Base-by-base conservation (phyloP, 2,329 filamentous ascomycete genomes). In the Dactylellina leptospora region DNA sequence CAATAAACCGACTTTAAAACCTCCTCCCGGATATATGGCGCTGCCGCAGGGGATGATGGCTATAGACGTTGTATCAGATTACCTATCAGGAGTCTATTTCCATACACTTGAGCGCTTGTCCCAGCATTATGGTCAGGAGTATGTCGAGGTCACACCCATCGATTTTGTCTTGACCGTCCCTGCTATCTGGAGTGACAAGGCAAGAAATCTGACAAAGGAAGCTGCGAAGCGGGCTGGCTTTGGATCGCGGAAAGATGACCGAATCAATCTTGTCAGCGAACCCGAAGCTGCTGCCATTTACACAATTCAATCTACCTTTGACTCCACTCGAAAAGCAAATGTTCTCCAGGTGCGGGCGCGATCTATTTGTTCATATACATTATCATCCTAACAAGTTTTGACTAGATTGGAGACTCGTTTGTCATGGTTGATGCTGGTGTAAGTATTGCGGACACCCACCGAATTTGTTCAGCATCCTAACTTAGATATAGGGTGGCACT, bases 91-190 rank as follows among this genome's bases (percentile, higher is more conserved):
- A 25, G 79, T 85, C 4, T 81, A 83, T n/a, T 77, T 79, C 3
- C 82, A 86, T 72, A 82, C 85, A 2, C 78, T 83, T 70, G 79
- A 80, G 48, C 79, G 81, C 0, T 77, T 86, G 13, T 78, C 81
- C 42, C 77, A 80, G 38, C 79, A 80, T 3, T 76, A 86, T 0
- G 82, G 82, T 1, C 76, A 77, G 0, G 79, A 78, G 1, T 79
- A 83, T 18, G 77, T 85, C 3, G 78, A 78, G 2, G 81, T 78
- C 16, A 84, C 80, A 0, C 80, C 82, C 0, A 80, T 85, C 72
- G 81, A 86, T 59, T 85, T 85, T 62, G 81, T 86, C 45, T 78
- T 87, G 18, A 86, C 85, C 0, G 84, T 87, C 0, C 85, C 85
- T 0, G 85, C 85, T 3, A 84, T 87, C 5, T 87, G 85, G 85